Base-by-base conservation (phyloP, 2,329 filamentous ascomycete species). In the Apiospora saccharicola region DNA sequence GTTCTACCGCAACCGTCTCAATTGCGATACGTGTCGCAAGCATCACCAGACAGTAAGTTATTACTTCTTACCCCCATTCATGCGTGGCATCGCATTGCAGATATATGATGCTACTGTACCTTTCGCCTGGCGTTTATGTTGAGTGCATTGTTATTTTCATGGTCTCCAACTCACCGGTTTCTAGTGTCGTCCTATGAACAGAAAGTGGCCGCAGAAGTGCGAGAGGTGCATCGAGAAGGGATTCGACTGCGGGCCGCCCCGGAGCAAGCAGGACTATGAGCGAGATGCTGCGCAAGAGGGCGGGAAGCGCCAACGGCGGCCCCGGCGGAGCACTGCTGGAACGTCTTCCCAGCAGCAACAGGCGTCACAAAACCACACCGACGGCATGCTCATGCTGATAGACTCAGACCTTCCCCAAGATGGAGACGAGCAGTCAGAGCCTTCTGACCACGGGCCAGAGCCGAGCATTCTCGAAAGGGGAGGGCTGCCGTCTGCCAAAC, bases 191-290 rank as follows among this genome's bases (percentile, higher is more conserved):
- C 73, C 73, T 30, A 13, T 37, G 14, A 61, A 41, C 4, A 67
- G 73, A 22, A 44, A 19, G 13, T 74, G 73, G 73, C 73, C 73
- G 8, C 34, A 70, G 2, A 72, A 67, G 43, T 75, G 73, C 68
- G 71, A 72, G 41, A 68, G 69, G 26, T 74, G 71, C 34, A 41
- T 69, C 8, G 53, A 68, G 8, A 71, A 69, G 70, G 46, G 49
- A 10, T 69, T 67, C 24, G 67, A 72, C 13, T 75, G 73, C 30
- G 43, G 30, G n/a, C n/a, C 24, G 19, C 71, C 73, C 3, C 67
- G 68, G 8, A 71, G 47, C 13, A 73, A 73, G 64, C 70, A 69
- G 43, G 57, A 75, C n/a, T 71, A 67, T n/a, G 71, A 73, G 1
- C n/a, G 14, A 7, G 22, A 10, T 47, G 16, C 24, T 6, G 49